phyloP scores from a whole-genome alignment of 768 basidiomycete species.

The Leccinum pellstonianum region DNA sequence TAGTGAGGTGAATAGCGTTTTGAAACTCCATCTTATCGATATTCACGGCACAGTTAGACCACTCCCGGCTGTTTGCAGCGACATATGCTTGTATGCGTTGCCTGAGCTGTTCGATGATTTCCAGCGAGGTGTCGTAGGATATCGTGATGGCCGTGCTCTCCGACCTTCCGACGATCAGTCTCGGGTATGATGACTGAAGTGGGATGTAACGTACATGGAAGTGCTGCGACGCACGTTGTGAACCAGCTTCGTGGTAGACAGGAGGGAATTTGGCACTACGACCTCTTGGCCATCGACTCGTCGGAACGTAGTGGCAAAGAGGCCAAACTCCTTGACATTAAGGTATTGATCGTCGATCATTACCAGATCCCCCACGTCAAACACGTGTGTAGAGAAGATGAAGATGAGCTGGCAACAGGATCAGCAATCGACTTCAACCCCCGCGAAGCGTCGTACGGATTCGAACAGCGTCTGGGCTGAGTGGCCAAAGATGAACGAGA shows the following conservation, averaged over 20 bases:
- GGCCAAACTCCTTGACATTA: slow-evolving; percentile 70
- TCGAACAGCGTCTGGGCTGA: slow-evolving; percentile 78
- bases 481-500: slow-evolving; percentile 83
- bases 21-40: slow-evolving; percentile 82
- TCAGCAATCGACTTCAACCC: not conserved
- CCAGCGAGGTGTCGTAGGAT: slow-evolving; percentile 68
- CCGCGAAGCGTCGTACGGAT: slow-evolving; percentile 46
- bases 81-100: slow-evolving; percentile 60
- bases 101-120: slow-evolving; percentile 65
- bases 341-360: slow-evolving; percentile 61
- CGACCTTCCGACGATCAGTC: slow-evolving; percentile 41
- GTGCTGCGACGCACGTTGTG: slow-evolving; percentile 75
- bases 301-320: slow-evolving; percentile 76
- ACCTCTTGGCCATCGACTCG: slow-evolving; percentile 82
- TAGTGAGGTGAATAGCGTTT: slow-evolving; percentile 63
- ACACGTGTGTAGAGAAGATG: slow-evolving; percentile 85
- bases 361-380: slow-evolving; percentile 79
- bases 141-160: slow-evolving; percentile 68
- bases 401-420: slow-evolving; percentile 61
- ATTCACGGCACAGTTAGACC: slow-evolving; percentile 61
- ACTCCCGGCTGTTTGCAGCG: slow-evolving; percentile 64
- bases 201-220: slow-evolving; percentile 54
- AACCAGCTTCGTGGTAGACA: slow-evolving; percentile 69
- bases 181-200: not conserved
- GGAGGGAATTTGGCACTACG: slow-evolving; percentile 72